Evolutionary conservation across 495 filamentous ascomycete species (phyloP).

Genomic region (Chaetomium tenue): DNA sequence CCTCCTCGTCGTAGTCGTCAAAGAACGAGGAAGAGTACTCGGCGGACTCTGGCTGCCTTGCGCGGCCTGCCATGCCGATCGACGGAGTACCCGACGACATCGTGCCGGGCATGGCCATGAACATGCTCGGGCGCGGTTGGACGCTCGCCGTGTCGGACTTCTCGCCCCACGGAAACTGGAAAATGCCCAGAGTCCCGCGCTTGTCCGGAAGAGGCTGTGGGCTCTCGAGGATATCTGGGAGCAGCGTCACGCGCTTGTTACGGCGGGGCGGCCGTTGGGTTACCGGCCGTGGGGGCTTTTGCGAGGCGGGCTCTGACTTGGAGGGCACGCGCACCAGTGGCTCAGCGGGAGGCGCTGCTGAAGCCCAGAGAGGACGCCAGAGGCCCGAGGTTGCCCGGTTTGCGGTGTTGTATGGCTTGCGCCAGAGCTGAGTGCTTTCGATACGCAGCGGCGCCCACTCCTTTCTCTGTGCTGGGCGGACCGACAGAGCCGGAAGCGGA

Average conservation of each 20-base stretch:
- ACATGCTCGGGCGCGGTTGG: slow-evolving; percentile 35
- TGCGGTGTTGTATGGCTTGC: slow-evolving; percentile 34
- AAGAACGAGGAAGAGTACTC: slow-evolving; percentile 50
- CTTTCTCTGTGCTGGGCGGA: slow-evolving; percentile 39
- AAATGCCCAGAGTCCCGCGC: slow-evolving; percentile 53
- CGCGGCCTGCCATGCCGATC: slow-evolving; percentile 31
- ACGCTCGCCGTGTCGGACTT: slow-evolving; percentile 51
- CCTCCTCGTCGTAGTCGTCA: slow-evolving; percentile 48
- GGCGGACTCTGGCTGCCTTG: slow-evolving; percentile 37
- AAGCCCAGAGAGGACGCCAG: slow-evolving; percentile 39
- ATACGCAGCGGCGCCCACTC: slow-evolving; percentile 35
- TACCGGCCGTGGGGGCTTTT: slow-evolving; percentile 38
- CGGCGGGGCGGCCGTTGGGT: slow-evolving; percentile 50
- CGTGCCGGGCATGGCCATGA: slow-evolving; percentile 50
- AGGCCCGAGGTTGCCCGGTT: slow-evolving; percentile 32
- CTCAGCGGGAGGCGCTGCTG: slow-evolving; percentile 41
- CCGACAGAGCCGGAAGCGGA: slow-evolving; percentile 32
- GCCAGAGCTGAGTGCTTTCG: slow-evolving; percentile 43
- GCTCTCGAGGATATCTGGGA: slow-evolving; percentile 58
- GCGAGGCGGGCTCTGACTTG: slow-evolving; percentile 23
- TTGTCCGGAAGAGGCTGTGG: slow-evolving; percentile 53
- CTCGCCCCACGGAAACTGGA: slow-evolving; percentile 59
- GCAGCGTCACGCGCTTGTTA: slow-evolving; percentile 50
- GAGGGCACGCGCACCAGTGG: slow-evolving; percentile 20
- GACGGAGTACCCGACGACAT: slow-evolving; percentile 44